Conservation (phyloP, 257 asterid genomes). For the Plantago elongata region DNA sequence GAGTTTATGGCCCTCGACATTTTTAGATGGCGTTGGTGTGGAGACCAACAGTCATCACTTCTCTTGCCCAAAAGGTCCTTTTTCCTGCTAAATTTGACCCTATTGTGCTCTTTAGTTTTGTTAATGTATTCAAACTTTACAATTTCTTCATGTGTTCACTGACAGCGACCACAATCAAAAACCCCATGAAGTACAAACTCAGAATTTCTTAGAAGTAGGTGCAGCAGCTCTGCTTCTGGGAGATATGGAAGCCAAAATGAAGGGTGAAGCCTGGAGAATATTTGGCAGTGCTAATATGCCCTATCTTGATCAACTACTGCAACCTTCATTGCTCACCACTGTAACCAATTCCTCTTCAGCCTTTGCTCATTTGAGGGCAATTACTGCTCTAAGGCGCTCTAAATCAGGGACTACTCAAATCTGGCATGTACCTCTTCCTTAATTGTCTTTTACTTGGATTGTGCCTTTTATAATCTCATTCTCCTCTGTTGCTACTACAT, state of each 20-base stretch:
- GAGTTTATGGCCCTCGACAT: conserved; percentile 81
- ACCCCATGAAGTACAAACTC: conserved; percentile 64
- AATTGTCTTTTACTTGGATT: conserved; percentile 19
- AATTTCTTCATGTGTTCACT: conserved; percentile 27
- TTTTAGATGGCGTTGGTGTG: conserved; percentile 95
- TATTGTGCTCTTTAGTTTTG: conserved; percentile 17
- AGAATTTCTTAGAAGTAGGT: conserved; percentile 91
- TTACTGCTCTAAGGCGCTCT: conserved; percentile 88
- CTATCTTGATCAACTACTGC: conserved; percentile 91
- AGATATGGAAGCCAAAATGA: conserved; percentile 93
- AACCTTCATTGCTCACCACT: conserved; percentile 92
- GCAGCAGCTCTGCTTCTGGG: conserved; percentile 99
- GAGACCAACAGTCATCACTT: conserved; percentile 71
- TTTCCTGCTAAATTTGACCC: conserved; percentile 22
- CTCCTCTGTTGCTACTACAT: conserved; percentile 12
- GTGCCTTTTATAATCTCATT: conserved; percentile 9
- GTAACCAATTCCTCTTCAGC: conserved; percentile 95
- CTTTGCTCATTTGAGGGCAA: conserved; percentile 89
- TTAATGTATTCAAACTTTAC: conserved; percentile 18
- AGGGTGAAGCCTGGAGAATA: conserved; percentile 82
- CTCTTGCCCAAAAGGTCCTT: conserved; percentile 75
- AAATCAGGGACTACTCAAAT: conserved; percentile 73
- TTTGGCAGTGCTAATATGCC: conserved; percentile 93
- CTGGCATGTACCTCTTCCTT: conserved; percentile 43
- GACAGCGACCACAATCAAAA: conserved; percentile 76